Base-by-base conservation (phyloP, 1,284 basidiomycete species). In the Caloboletus firmus region DNA sequence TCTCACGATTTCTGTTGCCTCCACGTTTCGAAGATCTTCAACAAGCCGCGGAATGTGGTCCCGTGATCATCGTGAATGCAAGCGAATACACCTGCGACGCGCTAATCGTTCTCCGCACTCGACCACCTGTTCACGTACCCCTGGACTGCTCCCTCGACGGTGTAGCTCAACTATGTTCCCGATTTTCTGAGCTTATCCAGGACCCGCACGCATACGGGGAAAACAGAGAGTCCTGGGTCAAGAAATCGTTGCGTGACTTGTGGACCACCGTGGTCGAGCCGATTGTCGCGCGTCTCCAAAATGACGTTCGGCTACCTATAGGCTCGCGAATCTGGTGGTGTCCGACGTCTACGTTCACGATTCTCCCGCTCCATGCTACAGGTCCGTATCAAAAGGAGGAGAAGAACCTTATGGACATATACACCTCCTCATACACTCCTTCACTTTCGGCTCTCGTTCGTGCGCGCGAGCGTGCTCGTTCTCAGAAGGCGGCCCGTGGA, bases 21-120 rank as follows among this genome's bases (percentile, higher is more conserved):
- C 45, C 51, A n/a, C 51, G 59, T 5, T 70, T 64, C 49, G 24
- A 30, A 4, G 47, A 52, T 13, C 65, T 73, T 13, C 60, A 57
- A 26, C 20, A 53, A 22, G 70, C 60, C 1, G 63, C 68, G 0
- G 49, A 45, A 5, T 62, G 65, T 40, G 71, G 73, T 0, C 73
- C 72, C 0, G 63, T 74, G 13, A 65, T 74, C 43, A 50, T 72
- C 30, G 45, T 73, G 28, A 73, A 69, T 46, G 45, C 61, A 20
- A 58, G 59, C 47, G 24, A 48, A 45, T 54, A 57, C 39, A 51
- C 60, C 1, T 68, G 62, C 20, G 63, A 69, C 45, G 65, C 61
- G 20, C 24, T 70, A n/a, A 66, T 68, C 39, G 30, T 68, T 18
- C 54, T 52, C 35, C n/a, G 31, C 12, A 44, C 48, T 37, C 47